Conservation (phyloP, 371 early-diverging fungal species). For the Apophysomyces trapeziformis region DNA sequence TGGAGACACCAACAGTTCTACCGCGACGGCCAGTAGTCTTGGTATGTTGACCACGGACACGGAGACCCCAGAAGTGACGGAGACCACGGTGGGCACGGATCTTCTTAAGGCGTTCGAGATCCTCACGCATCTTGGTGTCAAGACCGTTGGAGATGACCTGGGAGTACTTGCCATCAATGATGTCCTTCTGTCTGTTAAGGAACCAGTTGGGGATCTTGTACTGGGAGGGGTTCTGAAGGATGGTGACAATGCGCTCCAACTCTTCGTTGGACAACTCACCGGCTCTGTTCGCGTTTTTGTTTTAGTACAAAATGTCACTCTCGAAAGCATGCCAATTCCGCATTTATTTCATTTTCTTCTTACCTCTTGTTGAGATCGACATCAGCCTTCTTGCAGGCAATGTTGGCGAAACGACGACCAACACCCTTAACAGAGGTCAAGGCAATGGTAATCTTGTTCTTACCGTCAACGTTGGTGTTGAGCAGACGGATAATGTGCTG, state of each 20-base stretch:
- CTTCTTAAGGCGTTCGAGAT: constrained; percentile 95
- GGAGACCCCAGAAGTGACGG: constrained; percentile 95
- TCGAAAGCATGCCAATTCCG: neutral
- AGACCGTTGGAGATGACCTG: constrained; percentile 94
- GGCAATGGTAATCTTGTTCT: constrained; percentile 92
- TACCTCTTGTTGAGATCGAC: constrained; percentile 91
- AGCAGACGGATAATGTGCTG: constrained; percentile 99
- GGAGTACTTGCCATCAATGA: constrained; percentile 87
- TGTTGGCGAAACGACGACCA: constrained; percentile 96
- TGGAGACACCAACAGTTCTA: constrained; percentile 94
- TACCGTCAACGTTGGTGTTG: constrained; percentile 99
- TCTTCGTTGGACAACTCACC: constrained; percentile 96
- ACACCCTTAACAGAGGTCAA: constrained; percentile 97
- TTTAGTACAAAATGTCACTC: no score
- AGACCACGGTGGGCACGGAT: constrained; percentile 92
- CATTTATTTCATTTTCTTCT: constrained; percentile 1
- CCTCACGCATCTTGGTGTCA: constrained; percentile 95
- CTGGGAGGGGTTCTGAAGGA: constrained; percentile 89
- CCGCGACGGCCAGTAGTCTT: constrained; percentile 98
- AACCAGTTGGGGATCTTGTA: constrained; percentile 98
- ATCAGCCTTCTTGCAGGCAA: constrained; percentile 97
- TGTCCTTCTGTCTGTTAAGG: constrained; percentile 98
- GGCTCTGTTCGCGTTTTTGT: constrained; percentile 59
- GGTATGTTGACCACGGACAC: constrained; percentile 92
- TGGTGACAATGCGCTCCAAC: constrained; percentile 84